A percentile compares a stretch with the other conserved stretches of the same genome.
Conservation (phyloP, 805 yeast genomes). For the Groenewaldozyma tartarivorans region DNA sequence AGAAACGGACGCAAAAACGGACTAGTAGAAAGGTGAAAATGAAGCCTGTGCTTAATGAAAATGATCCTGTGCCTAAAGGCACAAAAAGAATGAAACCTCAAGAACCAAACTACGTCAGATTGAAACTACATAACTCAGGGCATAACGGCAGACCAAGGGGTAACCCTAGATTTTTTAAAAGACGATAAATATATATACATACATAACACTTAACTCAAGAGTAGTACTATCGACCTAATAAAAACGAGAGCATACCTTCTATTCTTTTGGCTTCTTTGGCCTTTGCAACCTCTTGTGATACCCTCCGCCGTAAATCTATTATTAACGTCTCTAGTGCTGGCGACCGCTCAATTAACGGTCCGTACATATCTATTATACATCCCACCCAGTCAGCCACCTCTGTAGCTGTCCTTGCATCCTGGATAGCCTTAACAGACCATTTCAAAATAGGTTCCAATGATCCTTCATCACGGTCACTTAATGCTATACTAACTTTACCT, state of each 20-base stretch:
- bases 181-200: constrained; percentile 1
- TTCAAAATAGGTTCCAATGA: constrained; percentile 75
- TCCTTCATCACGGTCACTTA: constrained; percentile 76
- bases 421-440: constrained; percentile 70
- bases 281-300: constrained; percentile 60
- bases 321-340: constrained; percentile 71
- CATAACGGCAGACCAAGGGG: constrained; percentile 11
- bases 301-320: constrained; percentile 42
- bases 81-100: constrained; percentile 11
- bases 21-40: constrained; percentile 23
- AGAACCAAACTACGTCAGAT: constrained; percentile 14
- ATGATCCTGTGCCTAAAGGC: constrained; percentile 6
- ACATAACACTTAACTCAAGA: neutral
- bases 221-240: constrained; percentile 30
- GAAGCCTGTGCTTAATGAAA: constrained; percentile 11
- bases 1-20: constrained; percentile 30
- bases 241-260: constrained; percentile 86
- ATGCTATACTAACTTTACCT: constrained; percentile 78
- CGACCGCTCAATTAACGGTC: constrained; percentile 59
- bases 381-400: constrained; percentile 61
- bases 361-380: constrained; percentile 65
- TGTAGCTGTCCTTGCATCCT: constrained; percentile 64
- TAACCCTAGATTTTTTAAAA: constrained; percentile 4
- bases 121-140: constrained; percentile 17
- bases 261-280: constrained; percentile 83